These are phyloP conservation scores for Apiospora malaysiana DNA, from an alignment of 2,329 filamentous ascomycete genomes.

Conservation along the genomic window DNA sequence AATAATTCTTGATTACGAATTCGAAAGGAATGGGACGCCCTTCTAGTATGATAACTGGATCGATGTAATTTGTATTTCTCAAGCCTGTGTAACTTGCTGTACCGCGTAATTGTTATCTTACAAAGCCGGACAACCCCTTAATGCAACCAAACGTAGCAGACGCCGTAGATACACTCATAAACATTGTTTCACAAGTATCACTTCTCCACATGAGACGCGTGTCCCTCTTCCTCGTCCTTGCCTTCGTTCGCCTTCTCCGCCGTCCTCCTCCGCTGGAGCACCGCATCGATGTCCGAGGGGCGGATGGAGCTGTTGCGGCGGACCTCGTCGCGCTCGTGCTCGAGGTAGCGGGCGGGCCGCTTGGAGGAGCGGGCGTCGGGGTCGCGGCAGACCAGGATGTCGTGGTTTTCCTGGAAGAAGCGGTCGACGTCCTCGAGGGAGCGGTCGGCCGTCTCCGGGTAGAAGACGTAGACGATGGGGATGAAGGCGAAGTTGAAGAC, in stretches of 20 bases:
- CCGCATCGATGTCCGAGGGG: slow-evolving; percentile 24
- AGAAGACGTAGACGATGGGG: slow-evolving; percentile 37
- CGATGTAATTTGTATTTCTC: not conserved
- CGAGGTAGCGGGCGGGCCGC: slow-evolving; percentile 30
- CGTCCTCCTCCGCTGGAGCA: slow-evolving; percentile 23
- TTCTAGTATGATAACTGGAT: not conserved
- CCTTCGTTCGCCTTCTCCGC: slow-evolving; percentile 21
- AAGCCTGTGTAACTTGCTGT: not conserved
- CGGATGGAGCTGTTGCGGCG: slow-evolving; percentile 27
- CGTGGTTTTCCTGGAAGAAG: slow-evolving; percentile 36
- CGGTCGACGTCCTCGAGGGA: slow-evolving; percentile 34
- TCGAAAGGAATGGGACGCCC: not conserved
- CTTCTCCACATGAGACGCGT: slow-evolving; percentile 24
- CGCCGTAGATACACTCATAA: not conserved
- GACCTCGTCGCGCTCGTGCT: slow-evolving; percentile 35
- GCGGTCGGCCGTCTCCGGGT: slow-evolving; percentile 27
- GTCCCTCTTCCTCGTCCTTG: slow-evolving; percentile 27
- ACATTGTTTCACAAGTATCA: not conserved
- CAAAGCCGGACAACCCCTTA: not conserved
- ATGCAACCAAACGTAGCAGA: not conserved
- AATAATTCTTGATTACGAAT: not conserved
- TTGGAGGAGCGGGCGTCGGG: slow-evolving; percentile 32
- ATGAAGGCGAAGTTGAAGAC: slow-evolving; percentile 50
- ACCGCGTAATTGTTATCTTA: not conserved
- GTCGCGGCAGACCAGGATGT: slow-evolving; percentile 32